Conservation (phyloP, 2,329 filamentous ascomycete species). For the Cladosporium austrohemisphaericum region DNA sequence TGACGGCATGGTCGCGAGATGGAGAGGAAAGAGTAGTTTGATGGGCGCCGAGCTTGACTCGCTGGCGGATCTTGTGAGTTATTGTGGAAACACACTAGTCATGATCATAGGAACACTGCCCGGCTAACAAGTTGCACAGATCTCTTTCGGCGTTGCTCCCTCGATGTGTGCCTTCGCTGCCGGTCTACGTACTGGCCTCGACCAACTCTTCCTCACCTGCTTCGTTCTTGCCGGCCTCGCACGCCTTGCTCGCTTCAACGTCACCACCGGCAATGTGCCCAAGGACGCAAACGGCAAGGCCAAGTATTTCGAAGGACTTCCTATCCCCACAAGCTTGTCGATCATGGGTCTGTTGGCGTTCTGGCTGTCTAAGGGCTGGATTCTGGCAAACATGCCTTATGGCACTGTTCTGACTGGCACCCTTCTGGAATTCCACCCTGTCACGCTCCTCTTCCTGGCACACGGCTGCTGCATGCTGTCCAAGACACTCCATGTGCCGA, state of each 20-base stretch:
- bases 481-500: conserved; percentile 91
- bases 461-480: conserved; percentile 94
- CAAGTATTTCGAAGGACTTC: conserved; percentile 93
- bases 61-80: conserved; percentile 75
- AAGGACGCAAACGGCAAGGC: conserved; percentile 91
- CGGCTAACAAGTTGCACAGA: conserved; percentile 48
- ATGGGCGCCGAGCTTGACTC: conserved; percentile 99
- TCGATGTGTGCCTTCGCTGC: conserved; percentile 84
- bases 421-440: conserved; percentile 76
- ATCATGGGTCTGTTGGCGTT: conserved; percentile 83
- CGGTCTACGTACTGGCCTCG: conserved; percentile 76
- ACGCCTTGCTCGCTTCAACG: conserved; percentile 93
- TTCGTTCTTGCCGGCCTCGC: conserved; percentile 95
- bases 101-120: not conserved
- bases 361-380: conserved; percentile 79
- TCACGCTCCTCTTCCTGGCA: conserved; percentile 74
- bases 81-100: not conserved
- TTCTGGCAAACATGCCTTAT: conserved; percentile 72
- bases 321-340: conserved; percentile 83
- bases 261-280: conserved; percentile 82
- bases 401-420: conserved; percentile 67
- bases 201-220: conserved; percentile 77
- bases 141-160: conserved; percentile 91
- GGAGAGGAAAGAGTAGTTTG: conserved; percentile 93
- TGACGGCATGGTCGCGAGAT: conserved; percentile 92